Evolutionary conservation across 768 basidiomycete species (phyloP), one percentile per base, ranked within the genome.

Genomic region (Lentinula edodes): DNA sequence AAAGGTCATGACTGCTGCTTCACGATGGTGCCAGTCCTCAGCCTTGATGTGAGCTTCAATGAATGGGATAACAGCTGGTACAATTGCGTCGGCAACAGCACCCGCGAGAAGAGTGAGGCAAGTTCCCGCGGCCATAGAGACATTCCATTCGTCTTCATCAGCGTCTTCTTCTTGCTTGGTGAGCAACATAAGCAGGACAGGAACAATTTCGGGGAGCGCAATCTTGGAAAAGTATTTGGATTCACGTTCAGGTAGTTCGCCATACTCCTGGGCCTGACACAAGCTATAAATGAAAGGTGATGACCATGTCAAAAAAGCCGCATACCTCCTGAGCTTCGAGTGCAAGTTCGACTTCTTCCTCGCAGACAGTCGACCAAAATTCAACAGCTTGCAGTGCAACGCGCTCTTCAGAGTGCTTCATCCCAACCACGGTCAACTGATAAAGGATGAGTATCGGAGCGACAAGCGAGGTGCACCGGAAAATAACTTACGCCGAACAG

Each of bases 341-440:
- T 18, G 90, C 88, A 52, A 98, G 79, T 61, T 98, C 95, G 23
- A 94, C 87, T 73, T 99, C 97, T 72, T 97, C 93, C 71, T 99
- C 96, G 69, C 95, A 98, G 1, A 98, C 96, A 7, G 96, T 98
- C 5, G 95, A 95, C 97, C 97, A 99, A 75, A 99, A 99, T 71
- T 99, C 97, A 57, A 99, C 89, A 23, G 97, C 97, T 73, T 99
- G 97, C 34, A 98, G 75, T 0, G 95, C 93, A 41, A 99, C 95
- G 6, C 86, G 79, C 67, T 97, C 95, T 65, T 98, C 95, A 6
- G 76, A 74, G 67, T 95, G 88, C 72, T 94, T 94, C 97, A 99
- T 99, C 42, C 97, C 97, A 72, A 97, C 87, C 20, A 98, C 93
- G 10, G 97, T 98, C 62, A 99, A 78, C 93, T 98, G 69, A 0